Evolutionary conservation across 75 land plant species (phyloP).

Genomic region (Pinus taeda): DNA sequence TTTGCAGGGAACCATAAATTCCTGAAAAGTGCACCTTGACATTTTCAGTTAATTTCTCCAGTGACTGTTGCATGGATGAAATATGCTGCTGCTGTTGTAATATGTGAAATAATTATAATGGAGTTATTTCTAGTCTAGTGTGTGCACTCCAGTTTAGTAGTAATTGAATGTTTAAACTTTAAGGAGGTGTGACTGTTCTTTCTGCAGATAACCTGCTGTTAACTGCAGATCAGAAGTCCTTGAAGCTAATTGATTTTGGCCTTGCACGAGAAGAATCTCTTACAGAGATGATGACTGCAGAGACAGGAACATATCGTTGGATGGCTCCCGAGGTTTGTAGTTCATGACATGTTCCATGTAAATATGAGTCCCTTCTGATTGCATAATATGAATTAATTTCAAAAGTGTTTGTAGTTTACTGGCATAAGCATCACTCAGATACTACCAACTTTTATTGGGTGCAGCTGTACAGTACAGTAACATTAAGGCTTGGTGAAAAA

Average conservation of each 20-base stretch:
- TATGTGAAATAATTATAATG: neutral
- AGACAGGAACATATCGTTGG: constrained; percentile 97
- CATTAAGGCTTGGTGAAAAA: constrained; percentile 91
- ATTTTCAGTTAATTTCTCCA: neutral
- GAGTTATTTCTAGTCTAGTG: neutral
- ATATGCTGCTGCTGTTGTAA: neutral
- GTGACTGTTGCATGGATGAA: neutral
- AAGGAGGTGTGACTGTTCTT: neutral
- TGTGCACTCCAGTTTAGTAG: neutral
- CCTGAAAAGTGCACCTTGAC: neutral
- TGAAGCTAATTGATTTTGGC: constrained; percentile 91
- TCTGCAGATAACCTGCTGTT: constrained; percentile 81
- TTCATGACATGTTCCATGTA: neutral
- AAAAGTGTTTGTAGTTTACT: neutral
- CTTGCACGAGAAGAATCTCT: constrained; percentile 90
- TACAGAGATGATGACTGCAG: constrained; percentile 99
- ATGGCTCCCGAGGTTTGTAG: constrained; percentile 89
- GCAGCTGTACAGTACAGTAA: constrained; percentile 82
- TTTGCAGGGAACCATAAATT: neutral
- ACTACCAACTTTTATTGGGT: constrained; percentile 9
- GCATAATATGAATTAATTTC: neutral
- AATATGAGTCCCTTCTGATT: neutral
- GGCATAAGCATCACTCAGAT: neutral
- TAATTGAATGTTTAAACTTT: neutral
- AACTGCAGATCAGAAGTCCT: constrained; percentile 76